Base-by-base conservation (phyloP, 2,329 filamentous ascomycete genomes). In the Cryoendolithus antarcticus region DNA sequence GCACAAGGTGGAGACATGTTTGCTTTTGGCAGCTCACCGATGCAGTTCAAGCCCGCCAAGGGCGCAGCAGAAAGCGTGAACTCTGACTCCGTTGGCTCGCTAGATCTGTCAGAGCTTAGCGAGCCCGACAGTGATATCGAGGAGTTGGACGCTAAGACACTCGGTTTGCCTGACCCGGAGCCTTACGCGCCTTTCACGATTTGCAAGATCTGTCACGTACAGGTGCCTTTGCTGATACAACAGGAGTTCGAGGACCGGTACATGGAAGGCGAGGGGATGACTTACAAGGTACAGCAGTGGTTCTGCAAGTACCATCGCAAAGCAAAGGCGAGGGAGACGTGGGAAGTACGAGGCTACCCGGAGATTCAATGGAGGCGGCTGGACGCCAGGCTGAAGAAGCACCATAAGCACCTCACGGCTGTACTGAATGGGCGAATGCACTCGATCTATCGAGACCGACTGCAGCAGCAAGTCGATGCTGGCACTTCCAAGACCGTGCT, bases 251-350 rank as follows among this genome's bases (percentile, higher is more conserved):
- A 58, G 37, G 50, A 51, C 33, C 37, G 48, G 10, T 42, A 47
- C 15, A 42, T 41, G 10, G 36, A 40, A 10, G 46, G 48, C 12
- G 42, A 44, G 13, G 39, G 45, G 7, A 46, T 55, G 47, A 54
- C 40, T 15, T 51, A 53, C 37, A 52, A 52, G 30, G 53, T 52
- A 46, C 55, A 60, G 42, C 43, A 51, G 35, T 45, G 49, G 3
- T 62, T 62, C 40, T 62, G 59, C 41, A 43, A 38, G 12, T 52
- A 49, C 28, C 59, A 62, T 46, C 50, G 49, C 21, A 44, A 44
- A 15, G 43, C 47, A 7, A 42, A 42, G 6, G 58, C 58, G n/a
- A 35, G 45, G 30, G 41, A 47, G 6, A 40, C 44, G 10, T 61
- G 56, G 54, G 21, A 43, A 19, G 48, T 51, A 32, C 42, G 49